A percentile compares a stretch with the other conserved stretches of the same genome.
Evolutionary conservation across 257 asterid genomes (phyloP).

Genomic region (Thymus quinquecostatus): DNA sequence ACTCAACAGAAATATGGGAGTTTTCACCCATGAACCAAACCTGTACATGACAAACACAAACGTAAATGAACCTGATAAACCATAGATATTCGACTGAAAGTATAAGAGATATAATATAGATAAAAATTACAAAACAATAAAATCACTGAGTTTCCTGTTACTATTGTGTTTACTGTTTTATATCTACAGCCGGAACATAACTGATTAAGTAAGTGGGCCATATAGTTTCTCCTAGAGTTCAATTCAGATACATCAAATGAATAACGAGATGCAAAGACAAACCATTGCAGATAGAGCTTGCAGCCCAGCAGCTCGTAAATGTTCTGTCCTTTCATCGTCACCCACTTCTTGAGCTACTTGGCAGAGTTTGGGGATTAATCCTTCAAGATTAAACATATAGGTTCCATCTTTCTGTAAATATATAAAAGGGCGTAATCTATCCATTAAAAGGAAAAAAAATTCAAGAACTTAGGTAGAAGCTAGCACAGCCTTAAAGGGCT

Average conservation of each 20-base stretch:
- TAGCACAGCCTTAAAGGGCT: constrained; percentile 15
- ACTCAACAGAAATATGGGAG: constrained; percentile 87
- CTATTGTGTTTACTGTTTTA: background rate
- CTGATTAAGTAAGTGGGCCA: background rate
- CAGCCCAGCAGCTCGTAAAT: constrained; percentile 67
- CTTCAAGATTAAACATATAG: constrained; percentile 86
- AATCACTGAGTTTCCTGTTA: background rate
- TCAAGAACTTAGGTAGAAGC: constrained; percentile 25
- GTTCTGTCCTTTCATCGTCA: constrained; percentile 62
- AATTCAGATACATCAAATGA: constrained; percentile 14
- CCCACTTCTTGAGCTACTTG: constrained; percentile 87
- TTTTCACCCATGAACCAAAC: constrained; percentile 96
- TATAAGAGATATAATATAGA: constrained; percentile 1
- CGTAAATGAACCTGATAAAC: constrained; percentile 25
- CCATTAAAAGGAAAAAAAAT: constrained; percentile 13
- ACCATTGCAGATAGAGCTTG: constrained; percentile 94
- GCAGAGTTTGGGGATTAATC: constrained; percentile 84
- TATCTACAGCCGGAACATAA: background rate
- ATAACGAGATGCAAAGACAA: constrained; percentile 21
- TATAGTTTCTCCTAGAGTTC: background rate
- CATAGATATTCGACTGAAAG: background rate
- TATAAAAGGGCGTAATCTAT: constrained; percentile 21
- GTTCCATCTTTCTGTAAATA: constrained; percentile 82
- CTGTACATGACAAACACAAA: constrained; percentile 45
- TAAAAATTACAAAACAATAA: background rate